These are phyloP conservation scores for Cunninghamia lanceolata DNA, from an alignment of 75 land plant species.

Conservation along the genomic window DNA sequence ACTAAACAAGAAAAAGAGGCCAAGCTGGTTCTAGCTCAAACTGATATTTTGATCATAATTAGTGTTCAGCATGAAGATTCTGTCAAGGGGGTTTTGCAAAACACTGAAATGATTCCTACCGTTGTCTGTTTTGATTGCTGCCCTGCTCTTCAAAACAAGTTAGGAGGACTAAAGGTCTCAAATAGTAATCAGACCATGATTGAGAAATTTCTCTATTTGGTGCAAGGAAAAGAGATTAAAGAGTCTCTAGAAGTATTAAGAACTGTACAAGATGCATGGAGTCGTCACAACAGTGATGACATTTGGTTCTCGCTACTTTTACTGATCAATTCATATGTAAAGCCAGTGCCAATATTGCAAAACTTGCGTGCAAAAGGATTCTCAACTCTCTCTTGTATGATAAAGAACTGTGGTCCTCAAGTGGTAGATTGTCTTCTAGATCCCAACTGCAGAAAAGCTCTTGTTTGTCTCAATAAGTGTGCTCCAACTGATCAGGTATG, in stretches of 20 bases:
- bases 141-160: constrained; percentile 43
- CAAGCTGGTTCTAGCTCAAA: constrained; percentile 3
- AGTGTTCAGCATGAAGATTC: constrained; percentile 51
- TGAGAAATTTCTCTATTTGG: constrained; percentile 16
- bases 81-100: constrained; percentile 38
- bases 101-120: constrained; percentile 45
- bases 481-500: constrained; percentile 95
- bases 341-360: constrained; percentile 69
- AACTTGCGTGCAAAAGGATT: constrained; percentile 80
- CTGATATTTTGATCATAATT: constrained; percentile 64
- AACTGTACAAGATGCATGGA: constrained; percentile 85
- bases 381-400: constrained; percentile 78
- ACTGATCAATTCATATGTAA: constrained; percentile 83
- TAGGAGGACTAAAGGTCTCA: constrained; percentile 55
- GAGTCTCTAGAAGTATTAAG: constrained; percentile 50
- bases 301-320: constrained; percentile 78
- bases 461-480: constrained; percentile 75
- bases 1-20: constrained; percentile 14
- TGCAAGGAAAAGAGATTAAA: constrained; percentile 24
- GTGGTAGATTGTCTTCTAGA: constrained; percentile 77
- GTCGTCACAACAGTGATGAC: constrained; percentile 75
- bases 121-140: constrained; percentile 67
- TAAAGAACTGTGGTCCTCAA: constrained; percentile 81
- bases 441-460: constrained; percentile 86
- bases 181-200: constrained; percentile 25